phyloP scores from a whole-genome alignment of 78 protist genomes.

The Chrysochromulina parva region DNA sequence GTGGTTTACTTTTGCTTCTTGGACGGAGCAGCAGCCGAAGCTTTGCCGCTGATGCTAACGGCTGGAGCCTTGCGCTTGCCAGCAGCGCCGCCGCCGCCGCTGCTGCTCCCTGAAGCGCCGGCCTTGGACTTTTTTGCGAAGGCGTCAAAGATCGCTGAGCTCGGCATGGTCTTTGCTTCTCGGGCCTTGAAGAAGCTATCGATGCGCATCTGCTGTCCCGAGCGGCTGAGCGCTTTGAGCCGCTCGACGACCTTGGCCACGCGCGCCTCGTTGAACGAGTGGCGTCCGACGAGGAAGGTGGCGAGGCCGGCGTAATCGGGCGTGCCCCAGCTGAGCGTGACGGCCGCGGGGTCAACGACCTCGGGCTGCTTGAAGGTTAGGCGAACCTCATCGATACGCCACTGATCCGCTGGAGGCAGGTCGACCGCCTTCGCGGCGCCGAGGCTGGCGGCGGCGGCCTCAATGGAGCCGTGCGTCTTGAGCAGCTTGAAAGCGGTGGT shows the following conservation, averaged over 20 bases:
- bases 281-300: background rate
- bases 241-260: background rate
- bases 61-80: too few relatives aligned
- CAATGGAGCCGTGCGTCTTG: background rate
- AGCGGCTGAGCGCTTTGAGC: background rate
- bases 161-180: too few relatives aligned
- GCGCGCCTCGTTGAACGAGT: background rate
- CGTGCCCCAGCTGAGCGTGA: background rate
- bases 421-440: slow-evolving; percentile 59
- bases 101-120: too few relatives aligned
- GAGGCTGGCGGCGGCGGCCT: background rate
- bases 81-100: too few relatives aligned
- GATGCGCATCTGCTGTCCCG: background rate
- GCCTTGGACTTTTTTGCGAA: too few relatives aligned
- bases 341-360: slow-evolving; percentile 46
- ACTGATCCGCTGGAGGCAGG: slow-evolving; percentile 75
- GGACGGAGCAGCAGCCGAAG: too few relatives aligned
- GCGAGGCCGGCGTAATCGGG: background rate
- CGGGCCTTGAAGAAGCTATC: background rate
- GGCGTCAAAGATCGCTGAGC: too few relatives aligned
- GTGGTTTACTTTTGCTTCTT: too few relatives aligned
- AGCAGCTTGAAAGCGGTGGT: background rate
- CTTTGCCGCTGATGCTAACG: too few relatives aligned
- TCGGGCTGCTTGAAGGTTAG: slow-evolving; percentile 79
- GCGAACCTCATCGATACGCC: slow-evolving; percentile 69